Evolutionary conservation across 495 filamentous ascomycete genomes (phyloP).

Genomic region (Daldinia loculata): DNA sequence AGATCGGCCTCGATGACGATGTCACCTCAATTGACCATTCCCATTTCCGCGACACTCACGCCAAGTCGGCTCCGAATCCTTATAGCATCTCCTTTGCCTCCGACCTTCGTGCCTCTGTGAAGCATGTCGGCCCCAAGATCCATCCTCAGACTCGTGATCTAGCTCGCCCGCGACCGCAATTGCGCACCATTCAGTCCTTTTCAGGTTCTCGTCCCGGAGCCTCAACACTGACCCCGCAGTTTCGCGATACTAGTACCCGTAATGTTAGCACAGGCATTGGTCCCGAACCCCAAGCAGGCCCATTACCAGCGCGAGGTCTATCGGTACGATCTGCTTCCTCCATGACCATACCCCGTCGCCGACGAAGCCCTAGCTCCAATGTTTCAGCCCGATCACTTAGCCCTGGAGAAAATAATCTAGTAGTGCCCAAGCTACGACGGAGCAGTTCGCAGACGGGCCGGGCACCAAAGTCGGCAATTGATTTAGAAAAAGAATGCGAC

Average conservation of each 20-base stretch:
- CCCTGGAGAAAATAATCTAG: slow-evolving; percentile 56
- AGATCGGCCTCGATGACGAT: slow-evolving; percentile 87
- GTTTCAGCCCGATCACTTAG: slow-evolving; percentile 46
- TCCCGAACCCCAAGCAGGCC: slow-evolving; percentile 45
- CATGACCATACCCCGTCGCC: slow-evolving; percentile 37
- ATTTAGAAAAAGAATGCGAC: slow-evolving; percentile 88
- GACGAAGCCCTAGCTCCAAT: slow-evolving; percentile 54
- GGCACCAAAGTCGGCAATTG: slow-evolving; percentile 76
- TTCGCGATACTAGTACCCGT: slow-evolving; percentile 42
- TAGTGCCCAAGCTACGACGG: slow-evolving; percentile 58
- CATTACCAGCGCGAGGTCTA: slow-evolving; percentile 49
- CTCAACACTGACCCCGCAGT: slow-evolving; percentile 35
- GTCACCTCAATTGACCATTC: slow-evolving; percentile 46
- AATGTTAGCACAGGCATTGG: slow-evolving; percentile 37
- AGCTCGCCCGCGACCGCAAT: slow-evolving; percentile 33
- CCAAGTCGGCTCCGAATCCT: slow-evolving; percentile 54
- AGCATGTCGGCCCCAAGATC: slow-evolving; percentile 44
- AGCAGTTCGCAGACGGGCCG: slow-evolving; percentile 75
- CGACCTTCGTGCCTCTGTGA: slow-evolving; percentile 52
- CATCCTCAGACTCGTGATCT: slow-evolving; percentile 42
- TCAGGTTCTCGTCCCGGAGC: slow-evolving; percentile 29
- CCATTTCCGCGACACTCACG: slow-evolving; percentile 54
- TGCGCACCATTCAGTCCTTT: slow-evolving; percentile 33
- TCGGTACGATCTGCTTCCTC: slow-evolving; percentile 49
- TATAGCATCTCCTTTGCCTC: slow-evolving; percentile 54